Evolutionary conservation across 2,329 filamentous ascomycete species (phyloP).

Genomic region (Cadophora sp.): DNA sequence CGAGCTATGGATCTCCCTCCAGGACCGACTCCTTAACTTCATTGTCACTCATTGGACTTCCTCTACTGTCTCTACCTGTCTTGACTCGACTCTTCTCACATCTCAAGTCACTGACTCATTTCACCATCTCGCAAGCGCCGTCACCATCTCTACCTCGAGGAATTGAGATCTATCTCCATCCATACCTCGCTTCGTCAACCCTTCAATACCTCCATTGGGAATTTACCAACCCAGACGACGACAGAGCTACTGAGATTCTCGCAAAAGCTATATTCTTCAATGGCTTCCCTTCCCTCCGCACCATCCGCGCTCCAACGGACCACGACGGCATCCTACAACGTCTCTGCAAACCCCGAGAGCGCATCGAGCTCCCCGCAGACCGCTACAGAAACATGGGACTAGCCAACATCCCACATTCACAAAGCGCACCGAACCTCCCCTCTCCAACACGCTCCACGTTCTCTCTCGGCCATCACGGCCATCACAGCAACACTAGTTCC

Average conservation of each 20-base stretch:
- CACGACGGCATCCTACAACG: constrained; percentile 72
- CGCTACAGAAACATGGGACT: constrained; percentile 38
- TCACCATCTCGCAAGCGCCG: constrained; percentile 61
- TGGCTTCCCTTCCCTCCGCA: constrained; percentile 67
- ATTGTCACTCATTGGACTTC: constrained; percentile 62
- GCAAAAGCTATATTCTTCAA: constrained; percentile 65
- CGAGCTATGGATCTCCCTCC: constrained; percentile 59
- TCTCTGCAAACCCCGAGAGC: constrained; percentile 60
- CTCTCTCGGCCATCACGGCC: constrained; percentile 27
- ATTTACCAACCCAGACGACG: constrained; percentile 49
- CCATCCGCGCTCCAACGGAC: constrained; percentile 71
- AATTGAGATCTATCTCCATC: constrained; percentile 67
- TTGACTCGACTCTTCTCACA: constrained; percentile 65
- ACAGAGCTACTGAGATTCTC: constrained; percentile 66
- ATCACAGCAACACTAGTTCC: constrained; percentile 25
- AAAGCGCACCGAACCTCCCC: constrained; percentile 31
- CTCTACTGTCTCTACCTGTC: constrained; percentile 61
- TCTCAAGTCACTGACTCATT: constrained; percentile 55
- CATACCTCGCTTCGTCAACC: constrained; percentile 64
- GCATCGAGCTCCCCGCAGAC: constrained; percentile 41
- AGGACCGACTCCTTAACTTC: constrained; percentile 54
- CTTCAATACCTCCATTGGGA: constrained; percentile 68
- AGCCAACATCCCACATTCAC: constrained; percentile 29
- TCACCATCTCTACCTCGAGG: constrained; percentile 62
- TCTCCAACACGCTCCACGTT: constrained; percentile 32